These are phyloP conservation scores for Suillus cothurnatus DNA, from an alignment of 768 basidiomycete species.

Conservation along the genomic window DNA sequence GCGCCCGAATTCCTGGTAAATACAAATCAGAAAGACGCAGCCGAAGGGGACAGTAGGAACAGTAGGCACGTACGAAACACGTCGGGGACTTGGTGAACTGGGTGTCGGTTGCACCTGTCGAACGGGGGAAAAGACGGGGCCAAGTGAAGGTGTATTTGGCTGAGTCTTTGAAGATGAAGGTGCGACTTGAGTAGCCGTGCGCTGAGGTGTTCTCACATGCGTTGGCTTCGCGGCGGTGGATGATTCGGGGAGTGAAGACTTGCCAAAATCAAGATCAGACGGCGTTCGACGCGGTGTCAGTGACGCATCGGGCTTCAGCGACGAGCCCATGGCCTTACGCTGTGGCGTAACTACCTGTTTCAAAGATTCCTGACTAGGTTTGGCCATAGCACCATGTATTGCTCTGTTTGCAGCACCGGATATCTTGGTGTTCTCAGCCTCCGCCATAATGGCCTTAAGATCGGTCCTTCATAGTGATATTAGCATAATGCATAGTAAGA, in stretches of 20 bases:
- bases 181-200: constrained; percentile 18
- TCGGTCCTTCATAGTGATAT: constrained; percentile 39
- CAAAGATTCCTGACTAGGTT: neutral
- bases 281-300: constrained; percentile 13
- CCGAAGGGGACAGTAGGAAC: neutral
- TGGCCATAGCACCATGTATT: neutral
- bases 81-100: constrained; percentile 37
- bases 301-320: constrained; percentile 11
- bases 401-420: neutral
- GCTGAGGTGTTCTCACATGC: constrained; percentile 10
- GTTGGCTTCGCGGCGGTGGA: neutral
- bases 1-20: constrained; percentile 32
- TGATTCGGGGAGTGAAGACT: neutral
- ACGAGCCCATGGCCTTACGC: constrained; percentile 8
- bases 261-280: constrained; percentile 15
- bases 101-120: constrained; percentile 41
- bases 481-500: constrained; percentile 7
- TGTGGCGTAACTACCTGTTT: neutral
- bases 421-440: constrained; percentile 47
- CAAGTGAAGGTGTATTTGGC: constrained; percentile 43
- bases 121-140: constrained; percentile 66
- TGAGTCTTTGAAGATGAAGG: constrained; percentile 23
- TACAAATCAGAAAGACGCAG: neutral
- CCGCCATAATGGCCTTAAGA: constrained; percentile 86
- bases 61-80: constrained; percentile 47